Evolutionary conservation across 495 filamentous ascomycete species (phyloP).

Genomic region (Penicillium coffeae): DNA sequence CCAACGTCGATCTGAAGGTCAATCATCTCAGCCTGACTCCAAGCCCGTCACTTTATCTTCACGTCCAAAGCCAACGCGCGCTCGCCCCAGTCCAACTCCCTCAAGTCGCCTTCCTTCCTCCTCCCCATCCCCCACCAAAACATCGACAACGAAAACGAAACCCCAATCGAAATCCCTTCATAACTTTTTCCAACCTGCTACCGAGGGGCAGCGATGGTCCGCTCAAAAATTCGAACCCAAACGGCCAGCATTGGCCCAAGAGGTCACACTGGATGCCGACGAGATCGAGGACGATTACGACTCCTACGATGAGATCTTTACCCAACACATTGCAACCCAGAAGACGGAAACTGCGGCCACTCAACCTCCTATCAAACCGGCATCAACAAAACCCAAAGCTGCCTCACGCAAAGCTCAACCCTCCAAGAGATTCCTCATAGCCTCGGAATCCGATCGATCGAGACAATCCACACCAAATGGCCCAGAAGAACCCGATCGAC

Average conservation of each 20-base stretch:
- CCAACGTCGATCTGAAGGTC: conserved; percentile 33
- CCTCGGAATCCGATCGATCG: conserved; percentile 1
- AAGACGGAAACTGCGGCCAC: neutral
- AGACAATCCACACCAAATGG: neutral
- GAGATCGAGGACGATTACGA: conserved; percentile 50
- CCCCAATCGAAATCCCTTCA: conserved; percentile 20
- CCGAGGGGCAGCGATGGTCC: conserved; percentile 33
- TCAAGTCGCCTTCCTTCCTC: conserved; percentile 10
- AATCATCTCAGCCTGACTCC: conserved; percentile 2
- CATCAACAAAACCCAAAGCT: conserved; percentile 3
- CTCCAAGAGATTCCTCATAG: conserved; percentile 27
- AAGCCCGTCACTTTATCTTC: conserved; percentile 11
- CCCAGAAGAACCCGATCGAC: conserved; percentile 10
- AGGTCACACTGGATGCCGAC: conserved; percentile 36
- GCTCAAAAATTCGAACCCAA: conserved; percentile 22
- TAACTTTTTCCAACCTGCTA: conserved; percentile 22
- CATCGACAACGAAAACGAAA: conserved; percentile 5
- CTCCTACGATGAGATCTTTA: conserved; percentile 45
- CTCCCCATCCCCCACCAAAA: conserved; percentile 20
- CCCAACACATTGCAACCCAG: conserved; percentile 12
- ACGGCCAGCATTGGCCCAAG: conserved; percentile 7
- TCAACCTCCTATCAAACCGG: neutral
- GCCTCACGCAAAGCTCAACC: conserved; percentile 6
- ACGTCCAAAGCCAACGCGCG: conserved; percentile 11
- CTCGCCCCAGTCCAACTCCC: conserved; percentile 7